Conservation (phyloP, 2,329 filamentous ascomycete genomes). For the Phialemoniopsis sp. region DNA sequence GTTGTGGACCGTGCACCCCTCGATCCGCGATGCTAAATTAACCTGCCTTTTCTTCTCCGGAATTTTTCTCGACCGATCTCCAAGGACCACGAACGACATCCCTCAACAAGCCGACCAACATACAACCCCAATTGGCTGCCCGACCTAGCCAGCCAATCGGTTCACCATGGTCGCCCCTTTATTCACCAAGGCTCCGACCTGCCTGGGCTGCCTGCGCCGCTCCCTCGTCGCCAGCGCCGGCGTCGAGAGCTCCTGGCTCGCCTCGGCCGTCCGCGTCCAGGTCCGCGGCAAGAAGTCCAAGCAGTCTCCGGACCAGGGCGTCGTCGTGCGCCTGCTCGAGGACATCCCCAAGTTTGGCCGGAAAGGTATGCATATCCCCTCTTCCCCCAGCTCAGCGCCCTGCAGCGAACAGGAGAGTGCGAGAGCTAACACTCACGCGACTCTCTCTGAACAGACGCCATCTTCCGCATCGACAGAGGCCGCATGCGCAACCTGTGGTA, state of each 20-base stretch:
- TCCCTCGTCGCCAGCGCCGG: constrained; percentile 8
- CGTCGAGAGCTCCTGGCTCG: background rate
- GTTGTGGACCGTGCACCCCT: too few relatives aligned
- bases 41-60: too few relatives aligned
- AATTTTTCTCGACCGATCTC: too few relatives aligned
- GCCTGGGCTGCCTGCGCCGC: constrained; percentile 23
- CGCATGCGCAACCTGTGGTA: constrained; percentile 32
- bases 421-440: background rate
- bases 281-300: constrained; percentile 29
- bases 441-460: constrained; percentile 15
- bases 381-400: background rate
- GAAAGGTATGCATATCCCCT: constrained; percentile 19
- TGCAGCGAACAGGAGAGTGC: background rate
- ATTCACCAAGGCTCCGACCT: constrained; percentile 16
- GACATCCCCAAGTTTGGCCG: constrained; percentile 35
- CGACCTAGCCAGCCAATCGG: background rate
- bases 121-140: too few relatives aligned
- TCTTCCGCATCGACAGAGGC: constrained; percentile 25
- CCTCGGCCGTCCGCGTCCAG: constrained; percentile 20
- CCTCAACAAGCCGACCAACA: too few relatives aligned
- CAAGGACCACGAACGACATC: too few relatives aligned
- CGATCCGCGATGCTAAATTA: too few relatives aligned
- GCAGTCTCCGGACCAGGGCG: constrained; percentile 31
- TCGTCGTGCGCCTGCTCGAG: constrained; percentile 36
- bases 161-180: background rate